phyloP scores from a whole-genome alignment of 75 land plant species.

The Larix kaempferi region DNA sequence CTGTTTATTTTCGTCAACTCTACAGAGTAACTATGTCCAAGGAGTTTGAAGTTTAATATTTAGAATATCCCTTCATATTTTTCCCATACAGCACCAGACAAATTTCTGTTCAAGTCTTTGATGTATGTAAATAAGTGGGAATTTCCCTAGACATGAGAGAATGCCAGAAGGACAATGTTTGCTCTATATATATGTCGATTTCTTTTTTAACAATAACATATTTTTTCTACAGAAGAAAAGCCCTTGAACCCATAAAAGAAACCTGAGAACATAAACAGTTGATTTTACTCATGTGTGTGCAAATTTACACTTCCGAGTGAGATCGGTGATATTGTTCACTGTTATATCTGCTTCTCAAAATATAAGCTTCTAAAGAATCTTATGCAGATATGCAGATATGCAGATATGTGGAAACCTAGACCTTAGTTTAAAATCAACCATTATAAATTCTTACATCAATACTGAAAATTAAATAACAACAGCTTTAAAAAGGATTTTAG shows the following conservation, averaged over 20 bases:
- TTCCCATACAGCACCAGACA: neutral
- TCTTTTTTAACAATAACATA: neutral
- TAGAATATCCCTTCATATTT: neutral
- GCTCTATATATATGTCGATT: too few relatives aligned
- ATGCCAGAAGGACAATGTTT: neutral
- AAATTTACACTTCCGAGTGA: neutral
- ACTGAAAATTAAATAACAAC: neutral
- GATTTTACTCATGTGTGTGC: neutral
- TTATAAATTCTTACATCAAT: neutral
- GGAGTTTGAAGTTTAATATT: too few relatives aligned
- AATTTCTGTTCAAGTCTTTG: neutral
- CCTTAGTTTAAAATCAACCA: neutral
- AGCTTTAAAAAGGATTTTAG: neutral
- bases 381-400: neutral
- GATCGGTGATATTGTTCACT: neutral
- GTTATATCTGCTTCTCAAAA: neutral
- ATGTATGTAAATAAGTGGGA: neutral
- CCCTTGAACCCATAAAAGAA: neutral
- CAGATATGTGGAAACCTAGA: neutral
- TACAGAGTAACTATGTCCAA: neutral
- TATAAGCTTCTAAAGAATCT: neutral
- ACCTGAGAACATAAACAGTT: neutral
- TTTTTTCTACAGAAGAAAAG: neutral
- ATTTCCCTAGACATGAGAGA: neutral
- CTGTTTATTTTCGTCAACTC: neutral